Percentiles rank a stretch among this genome's conserved stretches.
Evolutionary conservation across 2,329 filamentous ascomycete genomes (phyloP).

Genomic region (Sporothrix euskadiensis): DNA sequence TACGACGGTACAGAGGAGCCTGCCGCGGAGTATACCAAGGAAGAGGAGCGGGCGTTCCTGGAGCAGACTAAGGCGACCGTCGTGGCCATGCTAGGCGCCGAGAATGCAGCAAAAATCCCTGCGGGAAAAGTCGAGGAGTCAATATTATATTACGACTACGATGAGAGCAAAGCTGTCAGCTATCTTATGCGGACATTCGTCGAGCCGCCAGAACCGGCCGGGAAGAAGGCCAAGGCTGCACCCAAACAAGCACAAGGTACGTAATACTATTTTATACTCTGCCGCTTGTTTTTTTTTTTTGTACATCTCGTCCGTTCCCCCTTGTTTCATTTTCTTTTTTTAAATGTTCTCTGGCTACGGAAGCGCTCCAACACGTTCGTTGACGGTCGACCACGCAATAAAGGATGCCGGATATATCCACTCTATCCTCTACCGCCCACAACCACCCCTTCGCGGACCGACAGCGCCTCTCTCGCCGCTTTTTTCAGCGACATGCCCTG

Average conservation of each 20-base stretch:
- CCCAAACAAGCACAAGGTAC: conserved; percentile 34
- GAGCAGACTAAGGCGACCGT: conserved; percentile 59
- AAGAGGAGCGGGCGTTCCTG: conserved; percentile 49
- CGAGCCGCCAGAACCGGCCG: conserved; percentile 42
- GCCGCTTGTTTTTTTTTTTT: neutral
- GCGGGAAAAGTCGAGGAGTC: conserved; percentile 77
- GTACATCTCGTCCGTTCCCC: neutral
- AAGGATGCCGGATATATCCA: conserved; percentile 19
- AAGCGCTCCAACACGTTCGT: conserved; percentile 25
- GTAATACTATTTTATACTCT: neutral
- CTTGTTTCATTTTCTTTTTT: neutral
- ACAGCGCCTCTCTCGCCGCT: conserved; percentile 45
- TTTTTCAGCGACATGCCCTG: conserved; percentile 88
- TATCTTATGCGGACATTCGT: conserved; percentile 72
- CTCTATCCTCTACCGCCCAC: neutral
- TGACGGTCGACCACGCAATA: conserved; percentile 28
- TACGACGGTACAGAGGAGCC: conserved; percentile 43
- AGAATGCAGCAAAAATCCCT: conserved; percentile 57
- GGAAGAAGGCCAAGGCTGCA: conserved; percentile 38
- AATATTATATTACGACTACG: conserved; percentile 95
- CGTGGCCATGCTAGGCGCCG: conserved; percentile 60
- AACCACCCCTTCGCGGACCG: conserved; percentile 18
- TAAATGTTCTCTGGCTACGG: neutral
- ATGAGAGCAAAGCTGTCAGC: conserved; percentile 78
- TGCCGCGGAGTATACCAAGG: conserved; percentile 36